Percentiles rank a stretch among this genome's conserved stretches.
These are phyloP conservation scores for Monosporascus sp. DNA, from an alignment of 2,329 filamentous ascomycete genomes.

Conservation along the genomic window DNA sequence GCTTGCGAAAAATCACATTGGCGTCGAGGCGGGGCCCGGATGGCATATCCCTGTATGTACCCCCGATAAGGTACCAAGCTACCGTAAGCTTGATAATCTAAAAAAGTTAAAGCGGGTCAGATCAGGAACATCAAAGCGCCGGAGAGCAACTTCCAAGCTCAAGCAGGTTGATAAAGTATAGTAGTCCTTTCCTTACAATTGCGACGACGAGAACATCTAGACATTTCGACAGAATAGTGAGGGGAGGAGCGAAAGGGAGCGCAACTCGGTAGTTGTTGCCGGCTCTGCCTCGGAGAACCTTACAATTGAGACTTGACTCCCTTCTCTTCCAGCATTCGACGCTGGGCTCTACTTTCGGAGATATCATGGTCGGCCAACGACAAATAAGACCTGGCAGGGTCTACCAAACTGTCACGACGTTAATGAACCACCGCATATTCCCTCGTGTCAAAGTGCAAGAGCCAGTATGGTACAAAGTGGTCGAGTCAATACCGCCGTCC, in stretches of 20 bases:
- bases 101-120: not conserved
- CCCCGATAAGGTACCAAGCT: too few species aligned
- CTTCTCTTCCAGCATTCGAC: not conserved
- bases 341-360: constrained; percentile 5
- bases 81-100: not conserved
- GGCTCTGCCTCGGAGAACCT: too few species aligned
- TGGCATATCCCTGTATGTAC: too few species aligned
- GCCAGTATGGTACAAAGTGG: constrained; percentile 45
- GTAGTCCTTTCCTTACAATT: not conserved
- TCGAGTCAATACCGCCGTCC: constrained; percentile 50
- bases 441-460: constrained; percentile 22
- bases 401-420: constrained; percentile 34
- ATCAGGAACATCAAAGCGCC: not conserved
- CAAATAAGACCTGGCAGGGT: constrained; percentile 35
- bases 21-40: not conserved
- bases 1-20: not conserved
- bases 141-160: not conserved
- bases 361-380: constrained; percentile 25
- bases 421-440: constrained; percentile 30
- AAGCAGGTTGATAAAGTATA: not conserved
- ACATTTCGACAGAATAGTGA: not conserved
- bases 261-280: too few species aligned
- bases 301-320: too few species aligned
- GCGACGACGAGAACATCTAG: not conserved
- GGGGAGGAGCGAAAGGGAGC: too few species aligned